A percentile compares a stretch with the other conserved stretches of the same genome.
These are phyloP conservation scores for Populus tomentosa DNA, from an alignment of 441 rosid genomes.

Conservation along the genomic window DNA sequence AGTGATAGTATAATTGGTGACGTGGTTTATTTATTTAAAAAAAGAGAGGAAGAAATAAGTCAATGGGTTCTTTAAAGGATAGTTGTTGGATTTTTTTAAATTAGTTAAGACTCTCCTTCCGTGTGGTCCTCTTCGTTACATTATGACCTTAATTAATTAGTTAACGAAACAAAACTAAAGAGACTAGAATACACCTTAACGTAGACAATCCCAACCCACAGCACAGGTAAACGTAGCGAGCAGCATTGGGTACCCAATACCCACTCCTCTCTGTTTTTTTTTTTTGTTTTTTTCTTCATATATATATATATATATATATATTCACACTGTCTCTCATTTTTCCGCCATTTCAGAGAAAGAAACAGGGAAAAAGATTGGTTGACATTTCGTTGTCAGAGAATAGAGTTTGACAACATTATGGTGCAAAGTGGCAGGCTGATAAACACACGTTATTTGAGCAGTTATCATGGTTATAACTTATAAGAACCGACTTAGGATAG, in stretches of 20 bases:
- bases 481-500: too few relatives aligned
- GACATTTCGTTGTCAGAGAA: neutral
- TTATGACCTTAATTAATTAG: neutral
- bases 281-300: neutral
- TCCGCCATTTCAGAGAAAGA: conserved; percentile 36
- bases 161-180: neutral
- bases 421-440: neutral
- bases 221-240: too few relatives aligned
- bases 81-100: too few relatives aligned
- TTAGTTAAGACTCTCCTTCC: neutral
- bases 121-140: neutral
- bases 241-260: neutral
- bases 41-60: too few relatives aligned
- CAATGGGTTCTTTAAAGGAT: too few relatives aligned
- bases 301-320: neutral
- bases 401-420: neutral
- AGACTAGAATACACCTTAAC: neutral
- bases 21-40: too few relatives aligned
- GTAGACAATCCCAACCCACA: neutral
- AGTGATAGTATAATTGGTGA: too few relatives aligned
- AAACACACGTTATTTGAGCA: neutral
- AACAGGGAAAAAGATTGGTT: conserved; percentile 12
- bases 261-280: neutral
- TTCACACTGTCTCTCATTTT: neutral
- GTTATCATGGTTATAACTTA: too few relatives aligned